Percentiles rank a stretch among this genome's conserved stretches.
phyloP scores from a whole-genome alignment of 2,329 filamentous ascomycete species.

The Aspergillus versicolor region DNA sequence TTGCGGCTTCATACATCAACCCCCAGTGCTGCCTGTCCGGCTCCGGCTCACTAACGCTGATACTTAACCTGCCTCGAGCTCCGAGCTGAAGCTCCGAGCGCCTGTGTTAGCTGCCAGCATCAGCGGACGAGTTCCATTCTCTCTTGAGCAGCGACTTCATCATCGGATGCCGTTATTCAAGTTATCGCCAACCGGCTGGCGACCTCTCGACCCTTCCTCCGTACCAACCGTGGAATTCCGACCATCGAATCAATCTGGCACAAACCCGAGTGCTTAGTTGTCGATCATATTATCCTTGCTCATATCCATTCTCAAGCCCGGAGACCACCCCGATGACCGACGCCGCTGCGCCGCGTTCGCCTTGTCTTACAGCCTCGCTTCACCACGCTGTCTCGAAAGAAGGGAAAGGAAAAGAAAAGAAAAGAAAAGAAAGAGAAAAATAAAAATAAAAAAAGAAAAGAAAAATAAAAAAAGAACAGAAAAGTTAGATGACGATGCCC shows the following conservation, averaged over 20 bases:
- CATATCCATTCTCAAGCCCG: not conserved
- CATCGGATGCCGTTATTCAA: too few relatives aligned
- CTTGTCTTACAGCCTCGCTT: not conserved
- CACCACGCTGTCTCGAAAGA: too few relatives aligned
- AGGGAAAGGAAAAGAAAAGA: too few relatives aligned
- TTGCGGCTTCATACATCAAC: not conserved
- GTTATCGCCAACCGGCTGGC: not conserved
- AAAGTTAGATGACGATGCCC: too few relatives aligned
- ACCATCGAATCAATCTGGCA: slow-evolving; percentile 3
- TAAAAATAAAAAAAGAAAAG: too few relatives aligned
- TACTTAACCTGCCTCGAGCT: too few relatives aligned
- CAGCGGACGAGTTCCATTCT: too few relatives aligned
- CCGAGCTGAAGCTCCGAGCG: too few relatives aligned
- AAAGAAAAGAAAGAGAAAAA: too few relatives aligned
- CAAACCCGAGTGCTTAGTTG: slow-evolving; percentile 5
- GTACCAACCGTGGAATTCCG: not conserved
- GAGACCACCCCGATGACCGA: not conserved
- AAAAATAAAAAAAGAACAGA: too few relatives aligned
- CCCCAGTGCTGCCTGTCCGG: not conserved
- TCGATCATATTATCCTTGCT: slow-evolving; percentile 14
- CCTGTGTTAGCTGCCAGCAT: not conserved
- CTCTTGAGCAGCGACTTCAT: too few relatives aligned
- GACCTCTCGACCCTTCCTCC: not conserved
- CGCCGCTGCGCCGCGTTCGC: not conserved
- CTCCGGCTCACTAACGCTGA: too few relatives aligned